A percentile compares a stretch with the other conserved stretches of the same genome.
phyloP scores from a whole-genome alignment of 176 grass and related monocot species.

The Coix lacrymajobi region DNA sequence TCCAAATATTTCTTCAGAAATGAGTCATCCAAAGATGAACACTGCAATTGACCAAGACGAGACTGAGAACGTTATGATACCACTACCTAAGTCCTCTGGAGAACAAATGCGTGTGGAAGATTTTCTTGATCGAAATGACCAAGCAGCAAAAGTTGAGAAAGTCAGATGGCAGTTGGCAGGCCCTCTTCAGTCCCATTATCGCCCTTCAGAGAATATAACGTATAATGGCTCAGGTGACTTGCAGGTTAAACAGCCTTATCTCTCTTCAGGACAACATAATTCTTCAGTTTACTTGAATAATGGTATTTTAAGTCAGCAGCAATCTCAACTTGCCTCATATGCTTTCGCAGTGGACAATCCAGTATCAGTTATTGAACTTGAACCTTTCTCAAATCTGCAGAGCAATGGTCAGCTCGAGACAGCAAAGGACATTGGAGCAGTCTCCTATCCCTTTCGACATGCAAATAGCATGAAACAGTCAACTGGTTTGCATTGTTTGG shows the following conservation, averaged over 20 bases:
- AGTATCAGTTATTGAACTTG: constrained; percentile 29
- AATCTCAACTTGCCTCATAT: constrained; percentile 2
- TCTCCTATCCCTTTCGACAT: constrained; percentile 23
- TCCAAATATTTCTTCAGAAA: constrained; percentile 17
- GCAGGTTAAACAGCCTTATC: constrained; percentile 27
- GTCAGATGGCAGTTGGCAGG: constrained; percentile 25
- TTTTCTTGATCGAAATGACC: constrained; percentile 27
- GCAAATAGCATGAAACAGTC: constrained; percentile 30
- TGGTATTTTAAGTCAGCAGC: constrained; percentile 21
- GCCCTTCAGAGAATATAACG: constrained; percentile 13
- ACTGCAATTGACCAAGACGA: constrained; percentile 7
- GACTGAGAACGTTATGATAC: background rate
- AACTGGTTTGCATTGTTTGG: constrained; percentile 30
- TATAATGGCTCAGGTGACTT: constrained; percentile 20
- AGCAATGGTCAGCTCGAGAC: constrained; percentile 30
- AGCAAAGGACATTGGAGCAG: constrained; percentile 8
- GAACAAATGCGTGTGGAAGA: constrained; percentile 10
- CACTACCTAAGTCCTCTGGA: constrained; percentile 17
- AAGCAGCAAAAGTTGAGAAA: constrained; percentile 17
- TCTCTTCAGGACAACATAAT: constrained; percentile 14
- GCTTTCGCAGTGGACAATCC: constrained; percentile 24
- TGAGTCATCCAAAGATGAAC: constrained; percentile 16
- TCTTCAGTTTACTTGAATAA: constrained; percentile 28
- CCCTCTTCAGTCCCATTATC: constrained; percentile 28
- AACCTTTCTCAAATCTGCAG: constrained; percentile 25